Evolutionary conservation across 1,139 yeast species (phyloP), one percentile per base, ranked within the genome.

Genomic region (Pichia sp.): DNA sequence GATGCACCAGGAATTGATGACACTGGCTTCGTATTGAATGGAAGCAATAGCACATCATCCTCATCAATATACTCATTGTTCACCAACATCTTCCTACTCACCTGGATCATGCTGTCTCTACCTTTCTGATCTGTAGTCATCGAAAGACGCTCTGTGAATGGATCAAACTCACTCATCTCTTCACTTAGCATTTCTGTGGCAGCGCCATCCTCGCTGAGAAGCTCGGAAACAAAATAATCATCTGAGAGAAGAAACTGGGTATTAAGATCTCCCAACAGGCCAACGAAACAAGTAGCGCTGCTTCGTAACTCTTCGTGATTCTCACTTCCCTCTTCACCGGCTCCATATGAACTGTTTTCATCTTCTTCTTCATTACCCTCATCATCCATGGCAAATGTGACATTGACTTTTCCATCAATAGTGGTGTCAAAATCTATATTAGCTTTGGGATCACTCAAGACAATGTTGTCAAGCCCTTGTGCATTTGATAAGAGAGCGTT

Each of bases 1-100:
- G 56, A 64, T 38, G 65, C 85, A 51, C 75, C 79, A 58, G 69
- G 60, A 41, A 83, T 52, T 49, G 77, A 46, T 64, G 60, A 40
- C 56, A 52, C 4, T 59, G 66, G 42, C 62, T 60, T 34, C 59
- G 34, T 33, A 35, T 51, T 51, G 32, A 50, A 49, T 3, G 63
- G 62, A 2, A 48, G 38, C 16, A 53, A 31, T 10, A 44, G 37
- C 4, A 58, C 45, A 3, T 41, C 23, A 9, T 45, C 33, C 8
- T 49, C 56, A 2, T 52, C 50, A 5, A 56, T 29, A 20, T 45
- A 45, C 12, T 50, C 53, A 21, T 47, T 43, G 1, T 51, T 22
- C n/a, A 58, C 52, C 13, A 44, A 51, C 11, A 35, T 28, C 7
- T 31, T 36, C n/a, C 38, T 33, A 9, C 12, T 9, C 16, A 37